Conservation (phyloP, 345 rosid species). For the Citrus trifoliata region DNA sequence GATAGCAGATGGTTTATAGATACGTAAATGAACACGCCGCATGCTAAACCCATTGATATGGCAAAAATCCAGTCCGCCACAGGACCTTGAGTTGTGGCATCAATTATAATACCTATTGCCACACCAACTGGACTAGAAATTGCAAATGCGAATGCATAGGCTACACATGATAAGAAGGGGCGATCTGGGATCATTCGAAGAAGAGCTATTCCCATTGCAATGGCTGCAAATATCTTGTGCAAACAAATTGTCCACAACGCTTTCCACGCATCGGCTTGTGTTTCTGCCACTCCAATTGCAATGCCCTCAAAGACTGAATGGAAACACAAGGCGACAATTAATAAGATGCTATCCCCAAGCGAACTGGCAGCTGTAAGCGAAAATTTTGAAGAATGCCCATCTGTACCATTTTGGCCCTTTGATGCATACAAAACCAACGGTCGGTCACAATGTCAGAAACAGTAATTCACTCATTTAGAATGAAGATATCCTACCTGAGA, state of each 20-base stretch:
- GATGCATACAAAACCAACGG: not conserved
- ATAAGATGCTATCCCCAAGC: conserved; percentile 63
- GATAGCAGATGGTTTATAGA: conserved; percentile 66
- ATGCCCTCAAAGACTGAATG: conserved; percentile 90
- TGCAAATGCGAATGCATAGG: conserved; percentile 74
- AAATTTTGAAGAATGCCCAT: conserved; percentile 10
- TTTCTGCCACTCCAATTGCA: conserved; percentile 71
- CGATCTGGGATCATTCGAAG: conserved; percentile 73
- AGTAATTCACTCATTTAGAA: not conserved
- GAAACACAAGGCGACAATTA: conserved; percentile 79
- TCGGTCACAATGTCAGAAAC: not conserved
- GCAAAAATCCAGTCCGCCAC: conserved; percentile 78
- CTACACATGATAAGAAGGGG: conserved; percentile 47
- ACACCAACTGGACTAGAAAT: conserved; percentile 75
- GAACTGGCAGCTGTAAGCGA: conserved; percentile 30
- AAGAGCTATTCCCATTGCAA: conserved; percentile 86
- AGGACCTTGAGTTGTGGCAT: conserved; percentile 67
- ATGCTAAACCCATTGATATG: conserved; percentile 72
- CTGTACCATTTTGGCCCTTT: conserved; percentile 20
- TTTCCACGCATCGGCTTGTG: conserved; percentile 65
- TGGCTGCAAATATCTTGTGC: conserved; percentile 77
- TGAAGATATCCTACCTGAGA: conserved; percentile 11
- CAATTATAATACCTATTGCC: conserved; percentile 68
- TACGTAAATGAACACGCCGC: conserved; percentile 76
- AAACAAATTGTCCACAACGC: conserved; percentile 70